phyloP scores from a whole-genome alignment of 768 basidiomycete genomes.

The Kwoniella dendrophila region DNA sequence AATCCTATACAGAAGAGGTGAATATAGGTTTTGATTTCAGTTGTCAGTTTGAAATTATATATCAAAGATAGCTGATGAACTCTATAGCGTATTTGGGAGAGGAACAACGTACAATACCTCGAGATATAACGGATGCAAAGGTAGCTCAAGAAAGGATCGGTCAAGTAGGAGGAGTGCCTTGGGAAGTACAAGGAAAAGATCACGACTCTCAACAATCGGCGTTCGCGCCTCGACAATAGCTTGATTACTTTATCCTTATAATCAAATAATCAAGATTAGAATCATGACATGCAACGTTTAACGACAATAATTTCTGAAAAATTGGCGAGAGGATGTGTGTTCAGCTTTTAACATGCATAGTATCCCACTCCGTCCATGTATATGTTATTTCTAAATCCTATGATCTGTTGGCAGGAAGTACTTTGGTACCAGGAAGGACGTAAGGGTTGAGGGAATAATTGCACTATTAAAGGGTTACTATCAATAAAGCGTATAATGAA shows the following conservation, averaged over 20 bases:
- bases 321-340: no score
- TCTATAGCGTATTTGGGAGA: slow-evolving; percentile 40
- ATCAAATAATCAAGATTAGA: no score
- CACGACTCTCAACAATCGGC: neutral
- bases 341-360: neutral
- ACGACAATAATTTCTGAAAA: neutral
- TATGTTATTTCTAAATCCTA: slow-evolving; percentile 5
- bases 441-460: slow-evolving; percentile 58
- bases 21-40: no score
- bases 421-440: slow-evolving; percentile 55
- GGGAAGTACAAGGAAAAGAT: slow-evolving; percentile 30
- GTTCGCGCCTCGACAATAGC: neutral
- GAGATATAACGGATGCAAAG: slow-evolving; percentile 5
- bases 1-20: slow-evolving; percentile 41
- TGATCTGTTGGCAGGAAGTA: slow-evolving; percentile 38
- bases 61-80: no score
- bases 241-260: neutral
- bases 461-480: slow-evolving; percentile 39
- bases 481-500: neutral
- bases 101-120: slow-evolving; percentile 37
- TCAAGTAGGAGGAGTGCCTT: slow-evolving; percentile 42
- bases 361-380: neutral
- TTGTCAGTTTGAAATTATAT: no score
- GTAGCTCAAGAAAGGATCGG: slow-evolving; percentile 31
- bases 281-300: no score